A percentile compares a stretch with the other conserved stretches of the same genome.
phyloP scores from a whole-genome alignment of 2,329 filamentous ascomycete species.

The Aspergillus tamarii region DNA sequence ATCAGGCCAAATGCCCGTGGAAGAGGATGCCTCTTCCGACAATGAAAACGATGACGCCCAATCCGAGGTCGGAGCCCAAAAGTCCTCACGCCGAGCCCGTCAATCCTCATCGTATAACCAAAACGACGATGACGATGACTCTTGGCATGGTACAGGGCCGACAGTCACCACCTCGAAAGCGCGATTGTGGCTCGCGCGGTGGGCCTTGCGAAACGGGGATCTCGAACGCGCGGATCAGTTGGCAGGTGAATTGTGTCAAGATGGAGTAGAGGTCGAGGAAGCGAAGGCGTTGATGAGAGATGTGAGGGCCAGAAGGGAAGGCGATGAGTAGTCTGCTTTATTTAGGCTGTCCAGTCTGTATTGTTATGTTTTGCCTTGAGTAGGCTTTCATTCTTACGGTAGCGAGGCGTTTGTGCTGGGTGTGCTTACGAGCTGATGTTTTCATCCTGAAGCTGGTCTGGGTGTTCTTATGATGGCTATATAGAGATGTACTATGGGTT shows the following conservation, averaged over 20 bases:
- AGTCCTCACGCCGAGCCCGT: conserved; percentile 30
- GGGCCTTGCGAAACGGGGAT: conserved; percentile 75
- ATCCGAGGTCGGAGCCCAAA: conserved; percentile 38
- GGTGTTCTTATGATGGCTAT: not conserved
- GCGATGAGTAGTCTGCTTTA: conserved; percentile 17
- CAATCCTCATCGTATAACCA: conserved; percentile 32
- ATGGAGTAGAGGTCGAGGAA: conserved; percentile 95
- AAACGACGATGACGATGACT: conserved; percentile 45
- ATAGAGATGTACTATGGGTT: conserved; percentile 2
- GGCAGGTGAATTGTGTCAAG: conserved; percentile 89
- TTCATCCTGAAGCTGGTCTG: not conserved
- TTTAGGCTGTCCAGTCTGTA: not conserved
- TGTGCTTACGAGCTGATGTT: not conserved
- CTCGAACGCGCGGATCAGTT: conserved; percentile 76
- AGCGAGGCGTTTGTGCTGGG: conserved; percentile 16
- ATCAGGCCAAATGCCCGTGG: conserved; percentile 62
- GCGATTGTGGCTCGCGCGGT: conserved; percentile 87
- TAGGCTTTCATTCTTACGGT: conserved; percentile 7
- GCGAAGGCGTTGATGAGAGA: conserved; percentile 91
- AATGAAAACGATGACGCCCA: conserved; percentile 36
- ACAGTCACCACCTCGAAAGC: conserved; percentile 91
- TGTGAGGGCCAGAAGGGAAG: conserved; percentile 74
- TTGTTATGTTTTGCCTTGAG: not conserved
- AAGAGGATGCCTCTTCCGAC: conserved; percentile 38
- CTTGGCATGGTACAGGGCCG: conserved; percentile 70